Base-by-base conservation (phyloP, 1,284 basidiomycete species). In the Austroboletus niveus region DNA sequence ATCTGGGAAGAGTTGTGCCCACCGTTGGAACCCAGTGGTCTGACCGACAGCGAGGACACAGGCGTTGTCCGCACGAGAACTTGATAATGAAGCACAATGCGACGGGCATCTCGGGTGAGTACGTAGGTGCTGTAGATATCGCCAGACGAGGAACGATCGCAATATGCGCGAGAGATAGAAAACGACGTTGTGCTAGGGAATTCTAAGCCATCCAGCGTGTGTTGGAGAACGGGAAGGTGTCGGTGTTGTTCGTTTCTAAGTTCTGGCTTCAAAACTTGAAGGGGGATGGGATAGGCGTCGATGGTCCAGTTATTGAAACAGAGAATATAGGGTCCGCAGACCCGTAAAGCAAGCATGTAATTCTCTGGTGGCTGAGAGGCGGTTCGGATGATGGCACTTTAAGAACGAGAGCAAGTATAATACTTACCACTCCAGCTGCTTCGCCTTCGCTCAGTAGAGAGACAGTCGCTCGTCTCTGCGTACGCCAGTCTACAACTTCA, bases 291-390 rank as follows among this genome's bases (percentile, higher is more conserved):
- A 54, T 76, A 74, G 1, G 80, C 63, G 43, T 83, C 78, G 34
- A 84, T 57, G 1, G 77, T 75, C 5, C 72, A 74, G 0, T 70
- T 65, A 51, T 75, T 77, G 57, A 82, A 71, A 32, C 77, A 71
- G 4, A 84, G 61, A 9, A 83, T 61, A 47, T 75, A 75, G 0
- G 69, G 63, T 1, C 74, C 77, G 30, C 79, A 68, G 46, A 79
- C 69, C 14, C 66, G 69, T 7, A 48, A 2, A 14, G 53, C 22
- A 76, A 58, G 5, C 69, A 73, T 2, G 75, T 60, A 6, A 79
- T 70, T 79, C 69, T 73, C 11, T 8, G 2, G 30, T n/a, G 14
- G 75, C 80, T 83, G 47, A 38, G 14, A n/a, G 31, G 10, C 6
- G 20, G 39, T n/a, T 11, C 27, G 27, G 5, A 10, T 30, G 30